Conservation (phyloP, 306 rosid genomes). For the Prunus padus region DNA sequence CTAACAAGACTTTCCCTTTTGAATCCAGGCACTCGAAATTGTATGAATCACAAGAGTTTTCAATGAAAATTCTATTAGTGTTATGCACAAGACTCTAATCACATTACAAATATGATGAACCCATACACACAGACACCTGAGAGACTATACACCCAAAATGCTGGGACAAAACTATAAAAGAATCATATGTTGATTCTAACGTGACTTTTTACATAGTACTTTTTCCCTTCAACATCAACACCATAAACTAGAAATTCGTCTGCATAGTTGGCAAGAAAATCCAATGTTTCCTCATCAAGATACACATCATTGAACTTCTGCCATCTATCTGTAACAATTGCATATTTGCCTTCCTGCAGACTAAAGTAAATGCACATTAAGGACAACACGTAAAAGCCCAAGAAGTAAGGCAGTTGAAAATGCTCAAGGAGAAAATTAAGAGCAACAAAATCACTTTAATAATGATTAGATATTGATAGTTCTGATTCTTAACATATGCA, state of each 20-base stretch:
- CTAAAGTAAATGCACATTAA: slow-evolving; percentile 12
- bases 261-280: slow-evolving; percentile 77
- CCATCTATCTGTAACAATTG: slow-evolving; percentile 95
- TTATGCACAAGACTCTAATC: too few species aligned
- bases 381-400: not conserved
- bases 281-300: slow-evolving; percentile 53
- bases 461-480: not conserved
- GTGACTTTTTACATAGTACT: slow-evolving; percentile 29
- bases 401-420: slow-evolving; percentile 17
- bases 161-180: too few species aligned
- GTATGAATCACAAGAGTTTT: too few species aligned
- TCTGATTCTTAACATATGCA: not conserved
- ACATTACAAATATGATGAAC: too few species aligned
- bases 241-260: slow-evolving; percentile 96
- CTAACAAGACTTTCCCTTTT: too few species aligned
- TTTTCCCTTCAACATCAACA: slow-evolving; percentile 97
- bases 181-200: too few species aligned
- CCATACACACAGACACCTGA: too few species aligned
- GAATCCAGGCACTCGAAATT: too few species aligned
- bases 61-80: too few species aligned
- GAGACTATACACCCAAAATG: too few species aligned
- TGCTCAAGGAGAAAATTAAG: not conserved
- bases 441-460: not conserved
- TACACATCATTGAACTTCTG: slow-evolving; percentile 87
- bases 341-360: slow-evolving; percentile 75